Evolutionary conservation across 768 basidiomycete species (phyloP), one percentile per base, ranked within the genome.

Genomic region (Psilocybe subaeruginosa): DNA sequence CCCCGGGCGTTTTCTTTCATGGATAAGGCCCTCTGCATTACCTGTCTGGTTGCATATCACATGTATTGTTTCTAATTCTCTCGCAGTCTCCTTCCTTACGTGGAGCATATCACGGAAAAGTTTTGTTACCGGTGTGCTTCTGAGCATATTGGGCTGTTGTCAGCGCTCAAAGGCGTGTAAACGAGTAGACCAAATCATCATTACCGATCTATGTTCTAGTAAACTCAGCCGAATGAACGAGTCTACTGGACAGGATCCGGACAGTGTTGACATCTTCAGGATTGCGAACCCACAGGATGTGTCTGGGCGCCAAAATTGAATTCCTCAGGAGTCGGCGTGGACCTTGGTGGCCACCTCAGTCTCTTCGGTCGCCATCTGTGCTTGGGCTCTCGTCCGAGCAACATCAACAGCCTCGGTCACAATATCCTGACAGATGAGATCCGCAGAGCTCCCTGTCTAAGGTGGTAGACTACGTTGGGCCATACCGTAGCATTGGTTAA

Each of bases 51-150:
- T 43, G 41, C 8, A 14, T 39, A 39, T 39, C 14, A 39, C 37
- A 8, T 14, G 37, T 39, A 14, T 8, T 14, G 37, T 39, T 39
- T 14, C 23, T 23, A 23, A 35, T 35, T 43, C 41, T 43, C 41
- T 9, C 45, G 35, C 43, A 46, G n/a, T 56, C 41, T 45, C 29
- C 43, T 23, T n/a, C 41, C 29, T 46, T 16, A 29, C 41, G 41
- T 56, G 45, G 41, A 16, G 27, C 29, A 17, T 29, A 56, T 19
- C 54, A 29, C 54, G 54, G 54, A 9, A 19, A 14, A 29, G 11
- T 45, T 33, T 56, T 17, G 8, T 19, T 45, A n/a, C 54, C 54
- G 54, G 45, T 17, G 43, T 43, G 54, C 54, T 56, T 56, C 54
- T 56, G 41, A 43, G 8, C 43, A 17, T 7, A 27, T 30, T 46